These are phyloP conservation scores for Marasmius fiardii DNA, from an alignment of 1,284 basidiomycete genomes.

Conservation along the genomic window DNA sequence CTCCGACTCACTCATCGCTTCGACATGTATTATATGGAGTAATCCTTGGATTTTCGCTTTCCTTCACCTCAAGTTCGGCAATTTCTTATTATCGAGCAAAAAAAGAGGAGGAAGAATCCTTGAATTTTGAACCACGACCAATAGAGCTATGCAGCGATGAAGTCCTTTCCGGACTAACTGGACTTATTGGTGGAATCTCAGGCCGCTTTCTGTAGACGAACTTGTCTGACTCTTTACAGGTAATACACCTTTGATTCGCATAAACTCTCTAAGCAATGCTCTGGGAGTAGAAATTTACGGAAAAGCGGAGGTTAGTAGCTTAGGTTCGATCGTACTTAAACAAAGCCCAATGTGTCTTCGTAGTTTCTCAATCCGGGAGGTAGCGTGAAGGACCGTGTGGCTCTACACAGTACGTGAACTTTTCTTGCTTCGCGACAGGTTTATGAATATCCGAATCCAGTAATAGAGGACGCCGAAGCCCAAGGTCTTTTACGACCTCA, in stretches of 20 bases:
- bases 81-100: conserved; percentile 45
- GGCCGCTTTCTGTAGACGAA: conserved; percentile 1
- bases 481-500: conserved; percentile 81
- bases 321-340: not conserved
- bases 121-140: conserved; percentile 50
- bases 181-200: conserved; percentile 69
- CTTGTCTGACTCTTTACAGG: conserved; percentile 44
- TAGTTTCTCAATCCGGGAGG: conserved; percentile 96
- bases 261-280: conserved; percentile 87
- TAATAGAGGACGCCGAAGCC: conserved; percentile 91
- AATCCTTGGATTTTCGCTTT: conserved; percentile 67
- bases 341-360: not conserved
- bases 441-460: conserved; percentile 35
- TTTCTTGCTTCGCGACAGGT: not conserved
- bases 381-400: conserved; percentile 97
- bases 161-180: conserved; percentile 71
- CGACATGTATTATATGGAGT: conserved; percentile 62
- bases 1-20: conserved; percentile 33
- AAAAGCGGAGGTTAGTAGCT: conserved; percentile 85
- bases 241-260: conserved; percentile 91
- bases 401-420: conserved; percentile 68
- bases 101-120: conserved; percentile 35
- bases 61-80: conserved; percentile 60
- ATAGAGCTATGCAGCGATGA: conserved; percentile 78
- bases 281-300: conserved; percentile 93